Base-by-base conservation (phyloP, 352 stramenopile genomes). In the Poterioochromonas sp. region DNA sequence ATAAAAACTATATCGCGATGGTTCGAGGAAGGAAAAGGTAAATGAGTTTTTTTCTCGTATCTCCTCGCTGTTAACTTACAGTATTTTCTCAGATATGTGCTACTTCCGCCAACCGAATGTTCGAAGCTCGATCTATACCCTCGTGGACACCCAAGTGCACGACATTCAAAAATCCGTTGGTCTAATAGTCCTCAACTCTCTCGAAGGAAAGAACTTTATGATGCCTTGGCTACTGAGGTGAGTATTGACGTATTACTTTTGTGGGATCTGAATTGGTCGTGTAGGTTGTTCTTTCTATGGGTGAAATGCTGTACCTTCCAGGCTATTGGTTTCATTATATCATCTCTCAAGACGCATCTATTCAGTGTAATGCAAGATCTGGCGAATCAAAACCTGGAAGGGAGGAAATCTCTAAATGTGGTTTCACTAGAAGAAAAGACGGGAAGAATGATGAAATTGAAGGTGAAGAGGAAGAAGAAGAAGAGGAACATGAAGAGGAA, bases 321-420 rank as follows among this genome's bases (percentile, higher is more conserved):
- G 94, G 90, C 12, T 90, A 86, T 76, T 97, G 91, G 90, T 96
- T 97, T 82, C 93, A 98, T 82, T 94, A 94, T 80, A 97, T 98
- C 80, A 89, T 97, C 3, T 94, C 90, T 51, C 85, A 97, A 20
- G 91, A 94, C 80, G 90, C 94, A 35, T 96, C 90, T 81, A 92
- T 93, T 35, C 93, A 98, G 81, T 97, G 92, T 86, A 98, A 98
- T 82, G 83, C 92, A 37, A 86, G 93, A 37, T 91, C 86, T 41
- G 80, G n/a, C 84, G 86, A 76, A 3, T 82, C 79, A 12, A 15
- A 12, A 65, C 26, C n/a, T 15, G 54, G 54, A 39, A 65, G 26
- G 26, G 26, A 65, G 26, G 54, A 65, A 65, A 65, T 65, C 26
- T 5, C 26, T 35, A 32, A 65, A 65, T 65, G 54, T 65, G 54